Base-by-base conservation (phyloP, 345 rosid species). In the Laguncularia racemosa region DNA sequence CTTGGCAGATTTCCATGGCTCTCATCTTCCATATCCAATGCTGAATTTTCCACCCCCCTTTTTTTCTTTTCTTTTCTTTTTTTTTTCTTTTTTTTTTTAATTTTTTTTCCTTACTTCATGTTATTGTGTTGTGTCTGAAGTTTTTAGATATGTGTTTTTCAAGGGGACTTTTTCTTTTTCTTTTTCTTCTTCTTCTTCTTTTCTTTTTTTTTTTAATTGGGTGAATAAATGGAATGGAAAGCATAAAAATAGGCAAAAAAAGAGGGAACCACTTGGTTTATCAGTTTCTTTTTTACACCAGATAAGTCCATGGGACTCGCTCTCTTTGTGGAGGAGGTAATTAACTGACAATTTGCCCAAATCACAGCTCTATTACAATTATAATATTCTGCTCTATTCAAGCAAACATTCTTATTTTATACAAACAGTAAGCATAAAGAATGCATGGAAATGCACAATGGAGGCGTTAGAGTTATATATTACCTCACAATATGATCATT, bases 11-110 rank as follows among this genome's bases (percentile, higher is more conserved):
- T 80, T 23, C 73, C 77, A 46, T 76, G 82, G 57, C 50, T 67
- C 28, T 84, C 89, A 21, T 77, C 85, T 74, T 85, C 83, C 95
- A 84, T 84, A 33, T 33, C 40, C 40, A 33, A 7, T 33, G 40
- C 9, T 33, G 40, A 33, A 6, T 33, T 33, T 12, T 56, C 55
- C 61, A 16, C 60, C 33, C 46, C 16, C 57, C n/a, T n/a, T 13
- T 2, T 16, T 28, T 9, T 1, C n/a, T n/a, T n/a, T n/a, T n/a
- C n/a, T n/a, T n/a, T n/a, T n/a, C n/a, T n/a, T n/a, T n/a, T n/a
- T n/a, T n/a, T n/a, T n/a, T n/a, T n/a, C n/a, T n/a, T n/a, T n/a
- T n/a, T n/a, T n/a, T n/a, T n/a, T n/a, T n/a, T n/a, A n/a, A n/a
- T n/a, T 28, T n/a, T 40, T 40, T 61, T 57, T 44, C 46, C 61